phyloP scores from a whole-genome alignment of 306 rosid species.

The Prunus mongolica region DNA sequence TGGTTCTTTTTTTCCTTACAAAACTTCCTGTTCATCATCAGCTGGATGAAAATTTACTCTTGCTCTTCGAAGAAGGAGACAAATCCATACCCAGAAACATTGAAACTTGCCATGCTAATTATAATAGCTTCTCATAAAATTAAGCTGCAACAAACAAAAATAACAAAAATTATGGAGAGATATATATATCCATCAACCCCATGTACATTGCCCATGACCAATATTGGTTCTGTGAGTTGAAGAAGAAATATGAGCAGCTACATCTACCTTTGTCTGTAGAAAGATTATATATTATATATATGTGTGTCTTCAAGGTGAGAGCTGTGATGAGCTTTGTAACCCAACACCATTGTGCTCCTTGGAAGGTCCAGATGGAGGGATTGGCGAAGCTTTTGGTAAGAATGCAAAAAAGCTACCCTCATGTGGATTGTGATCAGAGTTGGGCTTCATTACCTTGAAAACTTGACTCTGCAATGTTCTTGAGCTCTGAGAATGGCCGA shows the following conservation, averaged over 20 bases:
- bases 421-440: constrained; percentile 21
- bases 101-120: neutral
- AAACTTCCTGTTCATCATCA: neutral
- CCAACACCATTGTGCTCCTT: constrained; percentile 63
- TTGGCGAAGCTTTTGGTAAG: constrained; percentile 59
- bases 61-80: too few species aligned
- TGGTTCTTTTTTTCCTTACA: neutral
- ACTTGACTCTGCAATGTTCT: constrained; percentile 22
- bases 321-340: constrained; percentile 35
- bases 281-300: neutral
- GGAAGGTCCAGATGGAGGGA: constrained; percentile 91
- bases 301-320: constrained; percentile 33
- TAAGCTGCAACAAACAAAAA: neutral
- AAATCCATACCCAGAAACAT: neutral
- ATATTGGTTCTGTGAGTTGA: neutral
- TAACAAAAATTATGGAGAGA: neutral
- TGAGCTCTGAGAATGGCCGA: constrained; percentile 26
- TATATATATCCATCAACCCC: neutral
- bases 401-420: constrained; percentile 40
- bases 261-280: neutral
- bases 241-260: neutral
- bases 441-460: constrained; percentile 38
- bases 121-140: neutral
- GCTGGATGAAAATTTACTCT: too few species aligned
- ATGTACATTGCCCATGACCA: neutral